Evolutionary conservation across 148 eudicot species (phyloP), one percentile per base, ranked within the genome.

Genomic region (Bassia scoparia): DNA sequence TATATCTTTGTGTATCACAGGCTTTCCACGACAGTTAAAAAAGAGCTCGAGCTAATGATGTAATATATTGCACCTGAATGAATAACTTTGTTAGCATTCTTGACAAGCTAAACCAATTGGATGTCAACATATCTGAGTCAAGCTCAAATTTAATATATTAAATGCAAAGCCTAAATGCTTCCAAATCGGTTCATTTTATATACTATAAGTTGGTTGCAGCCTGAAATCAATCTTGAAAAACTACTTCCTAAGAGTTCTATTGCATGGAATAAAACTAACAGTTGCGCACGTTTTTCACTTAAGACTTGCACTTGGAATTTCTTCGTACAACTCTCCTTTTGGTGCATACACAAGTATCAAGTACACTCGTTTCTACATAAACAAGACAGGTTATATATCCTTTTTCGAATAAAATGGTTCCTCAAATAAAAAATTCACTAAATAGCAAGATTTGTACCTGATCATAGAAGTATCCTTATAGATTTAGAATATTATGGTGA

Each of bases 21-120:
- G 98, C 80, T 95, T 95, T 43, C 97, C 97, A 48, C 91, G 98
- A 67, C 97, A 95, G 81, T 95, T n/a, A 95, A 75, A 95, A 86
- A 72, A 95, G 90, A 24, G 98, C 98, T 72, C 91, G 90, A 56
- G 97, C 98, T 72, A 95, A 73, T 26, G 98, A 91, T 64, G 97
- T 93, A 66, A 95, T 83, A 70, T 95, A 92, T 96, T 92, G 83
- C 84, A 78, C 49, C 23, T 43, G 56, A 43, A 41, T 48, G 72
- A 70, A 72, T 43, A 66, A 38, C 46, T 18, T 10, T 5, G 35
- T 78, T 67, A 49, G 33, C 44, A 41, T 41, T 2, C 46, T 41
- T 7, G 46, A 7, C 46, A 41, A 41, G 5, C 46, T 41, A 14
- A 41, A 41, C 46, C n/a, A n/a, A n/a, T n/a, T n/a, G n/a, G n/a